phyloP scores from a whole-genome alignment of 2,329 filamentous ascomycete genomes.

The Hypoxylon sp. region DNA sequence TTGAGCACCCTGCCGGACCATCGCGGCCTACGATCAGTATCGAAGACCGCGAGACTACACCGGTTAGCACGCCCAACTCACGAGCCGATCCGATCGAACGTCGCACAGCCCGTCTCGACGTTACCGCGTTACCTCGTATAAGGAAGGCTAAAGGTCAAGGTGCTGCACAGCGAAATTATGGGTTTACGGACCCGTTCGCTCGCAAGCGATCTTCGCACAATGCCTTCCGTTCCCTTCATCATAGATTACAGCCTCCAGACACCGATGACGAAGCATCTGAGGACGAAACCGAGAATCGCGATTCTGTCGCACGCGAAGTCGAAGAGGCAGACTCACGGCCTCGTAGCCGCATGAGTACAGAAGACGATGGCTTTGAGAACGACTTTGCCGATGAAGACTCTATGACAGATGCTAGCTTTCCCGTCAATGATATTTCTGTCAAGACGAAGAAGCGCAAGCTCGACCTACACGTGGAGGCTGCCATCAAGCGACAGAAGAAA shows the following conservation, averaged over 20 bases:
- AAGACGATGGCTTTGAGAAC: conserved; percentile 69
- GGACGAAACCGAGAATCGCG: conserved; percentile 76
- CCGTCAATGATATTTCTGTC: conserved; percentile 69
- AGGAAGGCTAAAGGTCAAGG: conserved; percentile 75
- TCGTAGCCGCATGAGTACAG: conserved; percentile 79
- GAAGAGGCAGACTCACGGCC: conserved; percentile 89
- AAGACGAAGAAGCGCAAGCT: conserved; percentile 81
- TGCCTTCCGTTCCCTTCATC: conserved; percentile 84
- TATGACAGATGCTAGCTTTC: conserved; percentile 80
- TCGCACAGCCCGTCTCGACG: conserved; percentile 69
- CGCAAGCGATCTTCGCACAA: conserved; percentile 74
- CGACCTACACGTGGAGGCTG: conserved; percentile 76
- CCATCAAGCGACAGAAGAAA: conserved; percentile 86
- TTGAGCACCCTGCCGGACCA: conserved; percentile 52
- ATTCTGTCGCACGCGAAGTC: conserved; percentile 78
- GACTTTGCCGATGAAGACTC: conserved; percentile 73
- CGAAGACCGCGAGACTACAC: conserved; percentile 73
- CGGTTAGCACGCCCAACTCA: conserved; percentile 76
- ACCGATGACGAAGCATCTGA: conserved; percentile 87
- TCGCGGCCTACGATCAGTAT: conserved; percentile 67
- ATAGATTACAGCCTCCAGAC: conserved; percentile 80
- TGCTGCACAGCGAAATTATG: conserved; percentile 71
- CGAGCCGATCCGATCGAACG: conserved; percentile 74
- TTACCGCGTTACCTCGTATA: conserved; percentile 80
- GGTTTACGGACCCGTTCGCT: conserved; percentile 77